Percentiles rank a stretch among this genome's conserved stretches.
Conservation (phyloP, 1,139 yeast genomes). For the Debaryomyces subglobosus region DNA sequence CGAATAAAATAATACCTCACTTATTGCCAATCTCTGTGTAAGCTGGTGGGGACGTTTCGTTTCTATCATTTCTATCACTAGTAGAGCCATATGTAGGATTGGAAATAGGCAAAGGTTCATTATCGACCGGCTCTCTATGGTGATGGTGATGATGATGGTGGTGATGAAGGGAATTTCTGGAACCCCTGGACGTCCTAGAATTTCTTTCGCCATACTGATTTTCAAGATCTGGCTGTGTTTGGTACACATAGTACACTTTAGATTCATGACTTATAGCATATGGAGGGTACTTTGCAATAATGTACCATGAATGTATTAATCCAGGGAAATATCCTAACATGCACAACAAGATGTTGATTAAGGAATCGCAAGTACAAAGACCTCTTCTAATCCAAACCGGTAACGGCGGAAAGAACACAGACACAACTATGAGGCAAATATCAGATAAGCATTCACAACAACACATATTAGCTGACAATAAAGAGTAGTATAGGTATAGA, state of each 20-base stretch:
- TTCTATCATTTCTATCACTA: constrained; percentile 8
- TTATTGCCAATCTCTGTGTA: constrained; percentile 29
- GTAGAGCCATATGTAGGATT: constrained; percentile 31
- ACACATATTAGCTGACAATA: constrained; percentile 9
- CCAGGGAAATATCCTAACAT: constrained; percentile 71
- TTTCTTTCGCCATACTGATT: constrained; percentile 19
- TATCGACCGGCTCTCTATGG: constrained; percentile 14
- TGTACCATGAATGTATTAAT: constrained; percentile 67
- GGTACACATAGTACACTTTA: constrained; percentile 34
- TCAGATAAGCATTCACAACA: constrained; percentile 44
- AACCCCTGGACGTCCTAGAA: neutral
- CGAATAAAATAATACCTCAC: neutral
- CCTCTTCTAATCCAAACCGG: constrained; percentile 75
- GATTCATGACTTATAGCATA: constrained; percentile 25
- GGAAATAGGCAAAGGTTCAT: constrained; percentile 13
- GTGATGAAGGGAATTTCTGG: constrained; percentile 13
- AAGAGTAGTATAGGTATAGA: neutral
- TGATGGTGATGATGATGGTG: constrained; percentile 29
- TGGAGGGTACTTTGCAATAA: constrained; percentile 53
- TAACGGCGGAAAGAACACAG: constrained; percentile 69
- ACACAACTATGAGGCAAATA: constrained; percentile 57
- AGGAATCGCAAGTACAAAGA: constrained; percentile 60
- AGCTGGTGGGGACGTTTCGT: constrained; percentile 34
- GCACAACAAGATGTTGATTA: constrained; percentile 61
- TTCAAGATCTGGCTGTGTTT: constrained; percentile 34